These are phyloP conservation scores for Fraxinus excelsior DNA, from an alignment of 257 asterid species.

Conservation along the genomic window DNA sequence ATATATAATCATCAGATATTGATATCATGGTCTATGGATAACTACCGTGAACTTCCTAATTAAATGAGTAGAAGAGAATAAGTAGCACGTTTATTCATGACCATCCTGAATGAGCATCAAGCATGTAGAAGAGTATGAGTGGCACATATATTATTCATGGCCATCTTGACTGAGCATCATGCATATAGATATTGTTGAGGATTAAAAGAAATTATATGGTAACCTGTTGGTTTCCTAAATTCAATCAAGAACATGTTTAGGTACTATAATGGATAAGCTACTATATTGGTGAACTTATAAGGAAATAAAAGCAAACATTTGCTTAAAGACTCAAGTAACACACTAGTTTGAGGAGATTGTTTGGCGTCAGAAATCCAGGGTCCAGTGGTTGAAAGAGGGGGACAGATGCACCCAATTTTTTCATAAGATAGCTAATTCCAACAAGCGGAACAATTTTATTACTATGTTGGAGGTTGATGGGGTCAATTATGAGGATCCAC, in stretches of 20 bases:
- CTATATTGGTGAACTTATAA: neutral
- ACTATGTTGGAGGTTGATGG: no score
- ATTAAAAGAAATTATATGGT: neutral
- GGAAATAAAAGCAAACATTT: neutral
- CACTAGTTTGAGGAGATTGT: no score
- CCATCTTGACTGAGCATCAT: neutral
- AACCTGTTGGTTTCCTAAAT: neutral
- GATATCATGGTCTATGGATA: conserved; percentile 2
- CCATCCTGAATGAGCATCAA: neutral
- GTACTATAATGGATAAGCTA: neutral
- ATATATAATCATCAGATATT: neutral
- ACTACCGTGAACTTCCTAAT: neutral
- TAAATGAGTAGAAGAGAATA: conserved; percentile 1
- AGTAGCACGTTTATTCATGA: no score
- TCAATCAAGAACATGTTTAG: neutral
- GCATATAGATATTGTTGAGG: neutral
- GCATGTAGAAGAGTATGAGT: neutral
- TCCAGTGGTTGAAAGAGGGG: no score
- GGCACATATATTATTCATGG: neutral
- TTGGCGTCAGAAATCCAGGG: no score
- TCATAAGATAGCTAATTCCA: no score
- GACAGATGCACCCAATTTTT: no score
- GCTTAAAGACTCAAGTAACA: neutral
- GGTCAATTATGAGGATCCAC: no score
- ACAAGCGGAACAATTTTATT: no score